These are phyloP conservation scores for Diversispora epigaea DNA, from an alignment of 192 early-diverging fungal species.

Conservation along the genomic window DNA sequence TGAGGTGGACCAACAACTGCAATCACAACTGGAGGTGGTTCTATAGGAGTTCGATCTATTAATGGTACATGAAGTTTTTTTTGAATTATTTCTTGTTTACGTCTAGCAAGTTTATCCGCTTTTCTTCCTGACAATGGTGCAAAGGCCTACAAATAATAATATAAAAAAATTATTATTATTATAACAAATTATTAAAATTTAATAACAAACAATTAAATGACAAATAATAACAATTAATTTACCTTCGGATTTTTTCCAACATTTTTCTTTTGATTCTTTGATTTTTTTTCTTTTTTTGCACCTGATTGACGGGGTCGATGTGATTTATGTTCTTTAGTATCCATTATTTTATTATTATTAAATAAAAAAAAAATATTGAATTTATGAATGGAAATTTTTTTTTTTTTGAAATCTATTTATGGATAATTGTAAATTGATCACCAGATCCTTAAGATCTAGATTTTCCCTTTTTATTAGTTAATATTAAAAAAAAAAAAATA, in stretches of 20 bases:
- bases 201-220: too few relatives aligned
- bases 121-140: conserved; percentile 66
- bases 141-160: conserved; percentile 57
- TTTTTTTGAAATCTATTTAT: background rate
- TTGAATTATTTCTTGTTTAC: conserved; percentile 84
- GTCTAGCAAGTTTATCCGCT: conserved; percentile 75
- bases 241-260: conserved; percentile 86
- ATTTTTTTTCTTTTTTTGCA: conserved; percentile 82
- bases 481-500: conserved; percentile 9
- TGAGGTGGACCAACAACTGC: conserved; percentile 95
- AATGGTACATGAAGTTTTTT: conserved; percentile 94
- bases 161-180: background rate
- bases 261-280: conserved; percentile 72
- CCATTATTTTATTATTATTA: conserved; percentile 50
- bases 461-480: too few relatives aligned
- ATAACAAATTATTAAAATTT: too few relatives aligned
- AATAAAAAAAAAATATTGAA: background rate
- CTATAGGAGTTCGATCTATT: conserved; percentile 88
- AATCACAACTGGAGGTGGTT: conserved; percentile 89
- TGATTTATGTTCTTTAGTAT: conserved; percentile 74
- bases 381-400: background rate
- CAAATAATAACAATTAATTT: conserved; percentile 18
- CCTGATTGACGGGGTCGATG: conserved; percentile 82
- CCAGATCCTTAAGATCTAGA: background rate
- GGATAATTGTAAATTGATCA: background rate